These are phyloP conservation scores for Botrytis squamosa DNA, from an alignment of 2,329 filamentous ascomycete species.

Conservation along the genomic window DNA sequence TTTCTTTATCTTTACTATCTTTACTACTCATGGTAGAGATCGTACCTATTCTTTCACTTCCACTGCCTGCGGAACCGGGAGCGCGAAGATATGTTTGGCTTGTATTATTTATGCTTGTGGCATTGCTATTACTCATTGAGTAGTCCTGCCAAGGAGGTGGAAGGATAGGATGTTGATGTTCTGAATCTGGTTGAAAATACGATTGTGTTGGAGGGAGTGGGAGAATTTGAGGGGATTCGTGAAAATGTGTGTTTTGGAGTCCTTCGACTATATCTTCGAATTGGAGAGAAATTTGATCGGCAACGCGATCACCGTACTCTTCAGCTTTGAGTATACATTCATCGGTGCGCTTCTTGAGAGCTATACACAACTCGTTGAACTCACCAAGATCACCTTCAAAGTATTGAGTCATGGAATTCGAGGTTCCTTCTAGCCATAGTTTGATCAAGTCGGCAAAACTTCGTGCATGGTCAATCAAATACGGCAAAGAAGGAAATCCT, in stretches of 20 bases:
- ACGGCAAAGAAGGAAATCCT: conserved; percentile 89
- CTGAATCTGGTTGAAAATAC: conserved; percentile 5
- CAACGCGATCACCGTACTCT: conserved; percentile 26
- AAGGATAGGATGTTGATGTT: conserved; percentile 19
- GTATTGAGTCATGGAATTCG: conserved; percentile 23
- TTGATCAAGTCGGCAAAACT: conserved; percentile 82
- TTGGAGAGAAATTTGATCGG: conserved; percentile 32
- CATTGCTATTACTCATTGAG: conserved; percentile 12
- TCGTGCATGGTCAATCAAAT: conserved; percentile 84
- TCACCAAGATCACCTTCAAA: conserved; percentile 37
- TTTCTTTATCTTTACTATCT: conserved; percentile 25
- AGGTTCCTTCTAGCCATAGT: conserved; percentile 65
- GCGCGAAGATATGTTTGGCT: conserved; percentile 10
- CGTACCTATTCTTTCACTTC: conserved; percentile 22
- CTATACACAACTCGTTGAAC: conserved; percentile 38
- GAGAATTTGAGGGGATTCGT: conserved; percentile 3
- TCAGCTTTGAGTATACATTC: conserved; percentile 39
- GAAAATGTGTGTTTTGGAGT: conserved; percentile 26
- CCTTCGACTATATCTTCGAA: conserved; percentile 36
- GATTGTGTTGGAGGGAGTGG: background rate
- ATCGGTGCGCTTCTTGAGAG: conserved; percentile 37
- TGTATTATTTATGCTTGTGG: background rate
- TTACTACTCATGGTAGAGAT: background rate
- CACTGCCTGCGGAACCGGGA: conserved; percentile 33
- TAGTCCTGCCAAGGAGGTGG: conserved; percentile 27